Conservation (phyloP, 768 basidiomycete genomes). For the Boletus pseudopeckii region DNA sequence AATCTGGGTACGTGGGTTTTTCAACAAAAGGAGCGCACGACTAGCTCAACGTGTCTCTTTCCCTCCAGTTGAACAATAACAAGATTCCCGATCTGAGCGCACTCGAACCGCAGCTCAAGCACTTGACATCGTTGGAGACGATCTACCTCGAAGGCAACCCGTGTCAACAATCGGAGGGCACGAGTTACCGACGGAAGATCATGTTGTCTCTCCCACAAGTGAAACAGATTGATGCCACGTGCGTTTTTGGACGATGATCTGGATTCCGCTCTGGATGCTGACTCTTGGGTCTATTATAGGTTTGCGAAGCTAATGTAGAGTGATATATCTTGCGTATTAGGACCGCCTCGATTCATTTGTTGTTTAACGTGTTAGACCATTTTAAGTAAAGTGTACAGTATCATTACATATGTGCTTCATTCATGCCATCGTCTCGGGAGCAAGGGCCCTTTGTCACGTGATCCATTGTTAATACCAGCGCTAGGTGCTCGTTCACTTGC, state of each 20-base stretch:
- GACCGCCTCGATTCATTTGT: conserved; percentile 33
- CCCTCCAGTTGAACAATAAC: conserved; percentile 81
- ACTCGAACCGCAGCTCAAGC: conserved; percentile 63
- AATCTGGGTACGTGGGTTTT: conserved; percentile 69
- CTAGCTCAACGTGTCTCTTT: background rate
- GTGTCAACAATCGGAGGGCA: conserved; percentile 74
- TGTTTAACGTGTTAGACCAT: conserved; percentile 32
- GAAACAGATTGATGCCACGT: conserved; percentile 96
- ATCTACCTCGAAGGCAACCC: conserved; percentile 96
- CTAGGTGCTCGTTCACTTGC: background rate
- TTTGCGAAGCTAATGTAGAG: conserved; percentile 79
- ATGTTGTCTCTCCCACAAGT: conserved; percentile 85
- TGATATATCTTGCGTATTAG: conserved; percentile 60
- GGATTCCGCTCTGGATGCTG: background rate
- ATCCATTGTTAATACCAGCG: background rate
- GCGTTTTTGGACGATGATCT: conserved; percentile 34
- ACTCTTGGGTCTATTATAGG: conserved; percentile 1
- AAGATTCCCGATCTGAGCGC: conserved; percentile 66
- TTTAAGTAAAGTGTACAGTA: background rate
- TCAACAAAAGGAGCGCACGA: background rate
- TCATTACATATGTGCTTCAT: background rate
- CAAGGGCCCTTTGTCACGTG: conserved; percentile 9
- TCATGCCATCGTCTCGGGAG: background rate
- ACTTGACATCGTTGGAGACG: conserved; percentile 67
- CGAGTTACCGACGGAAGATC: conserved; percentile 83